phyloP scores from a whole-genome alignment of 768 basidiomycete species.

The Galerina marginata region DNA sequence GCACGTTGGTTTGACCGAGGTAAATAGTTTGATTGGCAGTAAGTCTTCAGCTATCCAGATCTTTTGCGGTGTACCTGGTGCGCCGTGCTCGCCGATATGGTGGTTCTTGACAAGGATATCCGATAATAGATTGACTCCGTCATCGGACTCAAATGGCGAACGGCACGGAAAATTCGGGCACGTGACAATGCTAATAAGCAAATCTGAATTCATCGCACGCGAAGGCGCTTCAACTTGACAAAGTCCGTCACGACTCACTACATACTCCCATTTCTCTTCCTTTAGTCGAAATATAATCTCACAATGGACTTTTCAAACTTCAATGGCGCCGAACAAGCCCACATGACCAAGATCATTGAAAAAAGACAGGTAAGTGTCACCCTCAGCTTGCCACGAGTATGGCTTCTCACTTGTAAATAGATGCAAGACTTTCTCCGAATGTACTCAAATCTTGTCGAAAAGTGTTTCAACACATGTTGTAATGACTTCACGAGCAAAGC shows the following conservation, averaged over 20 bases:
- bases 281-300: constrained; percentile 21
- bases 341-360: constrained; percentile 93
- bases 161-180: constrained; percentile 18
- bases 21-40: constrained; percentile 7
- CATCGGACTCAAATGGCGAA: constrained; percentile 1
- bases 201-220: constrained; percentile 9
- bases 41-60: neutral
- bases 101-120: constrained; percentile 1
- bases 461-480: constrained; percentile 93
- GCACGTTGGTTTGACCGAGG: constrained; percentile 9
- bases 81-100: neutral
- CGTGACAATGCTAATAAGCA: constrained; percentile 20
- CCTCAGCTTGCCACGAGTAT: neutral
- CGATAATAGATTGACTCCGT: constrained; percentile 5
- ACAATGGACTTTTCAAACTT: constrained; percentile 92
- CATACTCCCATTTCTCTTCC: constrained; percentile 11
- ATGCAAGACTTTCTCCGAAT: constrained; percentile 99
- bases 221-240: constrained; percentile 12
- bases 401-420: constrained; percentile 44
- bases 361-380: constrained; percentile 83
- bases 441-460: constrained; percentile 93
- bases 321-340: constrained; percentile 92
- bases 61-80: too few relatives aligned
- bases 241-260: constrained; percentile 7
- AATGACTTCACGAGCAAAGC: constrained; percentile 98